Evolutionary conservation across 23 red algal species (phyloP).

Genomic region (Cyanidiococcus yangmingshanensis): DNA sequence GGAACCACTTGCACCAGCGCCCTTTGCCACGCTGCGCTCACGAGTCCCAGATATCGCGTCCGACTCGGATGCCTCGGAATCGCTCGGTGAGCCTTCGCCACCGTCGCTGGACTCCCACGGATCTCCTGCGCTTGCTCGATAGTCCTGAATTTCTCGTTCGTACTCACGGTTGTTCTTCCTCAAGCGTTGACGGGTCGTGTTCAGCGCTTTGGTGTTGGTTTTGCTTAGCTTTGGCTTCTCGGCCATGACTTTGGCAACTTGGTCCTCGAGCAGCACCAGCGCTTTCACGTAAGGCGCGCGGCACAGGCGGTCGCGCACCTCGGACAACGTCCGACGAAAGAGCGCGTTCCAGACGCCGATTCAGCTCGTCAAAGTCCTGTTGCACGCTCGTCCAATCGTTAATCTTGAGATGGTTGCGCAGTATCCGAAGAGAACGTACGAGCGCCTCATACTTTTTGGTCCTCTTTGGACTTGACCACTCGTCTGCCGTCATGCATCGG

Average conservation of each 20-base stretch:
- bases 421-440: conserved; percentile 31
- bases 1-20: too few relatives aligned
- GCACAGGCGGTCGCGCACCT: conserved; percentile 34
- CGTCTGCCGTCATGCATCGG: conserved; percentile 71
- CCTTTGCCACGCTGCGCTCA: too few relatives aligned
- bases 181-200: conserved; percentile 71
- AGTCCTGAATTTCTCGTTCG: conserved; percentile 47
- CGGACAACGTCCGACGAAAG: conserved; percentile 59
- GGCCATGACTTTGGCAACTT: conserved; percentile 36
- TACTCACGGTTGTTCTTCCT: conserved; percentile 68
- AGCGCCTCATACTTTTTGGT: conserved; percentile 68
- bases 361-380: conserved; percentile 71
- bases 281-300: conserved; percentile 52
- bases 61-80: neutral
- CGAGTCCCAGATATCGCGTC: too few relatives aligned
- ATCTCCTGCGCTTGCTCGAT: conserved; percentile 33
- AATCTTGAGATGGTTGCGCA: conserved; percentile 89
- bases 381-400: conserved; percentile 72
- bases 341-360: conserved; percentile 48
- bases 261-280: conserved; percentile 71
- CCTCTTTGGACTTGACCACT: conserved; percentile 51
- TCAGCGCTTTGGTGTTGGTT: conserved; percentile 97
- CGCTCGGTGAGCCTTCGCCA: neutral
- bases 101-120: conserved; percentile 14
- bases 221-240: conserved; percentile 77